A percentile compares a stretch with the other conserved stretches of the same genome.
Conservation (phyloP, 1,284 basidiomycete genomes). For the Apiotrichum sp. region DNA sequence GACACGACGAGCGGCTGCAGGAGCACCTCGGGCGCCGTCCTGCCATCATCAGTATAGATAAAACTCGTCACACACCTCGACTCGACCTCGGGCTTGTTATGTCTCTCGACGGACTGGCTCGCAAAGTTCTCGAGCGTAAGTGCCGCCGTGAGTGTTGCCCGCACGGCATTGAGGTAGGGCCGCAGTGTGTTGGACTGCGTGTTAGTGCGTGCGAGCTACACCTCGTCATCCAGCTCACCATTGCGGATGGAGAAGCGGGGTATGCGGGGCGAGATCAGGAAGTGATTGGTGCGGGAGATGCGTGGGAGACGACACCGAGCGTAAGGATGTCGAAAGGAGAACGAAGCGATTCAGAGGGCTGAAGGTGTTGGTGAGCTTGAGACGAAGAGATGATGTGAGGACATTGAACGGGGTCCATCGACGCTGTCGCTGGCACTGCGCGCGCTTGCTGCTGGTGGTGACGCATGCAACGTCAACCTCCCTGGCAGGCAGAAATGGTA, state of each 20-base stretch:
- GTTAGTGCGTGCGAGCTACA: not conserved
- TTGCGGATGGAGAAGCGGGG: not conserved
- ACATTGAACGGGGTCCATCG: too few relatives aligned
- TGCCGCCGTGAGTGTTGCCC: slow-evolving; percentile 93
- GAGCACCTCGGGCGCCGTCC: slow-evolving; percentile 86
- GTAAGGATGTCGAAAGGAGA: too few relatives aligned
- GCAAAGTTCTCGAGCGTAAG: slow-evolving; percentile 96
- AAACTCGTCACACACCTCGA: slow-evolving; percentile 55
- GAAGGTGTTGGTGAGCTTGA: too few relatives aligned
- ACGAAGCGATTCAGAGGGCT: too few relatives aligned
- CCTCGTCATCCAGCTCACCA: slow-evolving; percentile 1
- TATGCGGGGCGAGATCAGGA: too few relatives aligned
- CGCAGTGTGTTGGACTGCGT: slow-evolving; percentile 62
- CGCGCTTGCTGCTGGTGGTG: too few relatives aligned
- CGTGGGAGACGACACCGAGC: too few relatives aligned
- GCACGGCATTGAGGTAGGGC: slow-evolving; percentile 92
- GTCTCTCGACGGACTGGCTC: slow-evolving; percentile 92
- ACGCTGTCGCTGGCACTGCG: too few relatives aligned
- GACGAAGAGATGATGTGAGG: too few relatives aligned
- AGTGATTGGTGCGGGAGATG: not conserved
- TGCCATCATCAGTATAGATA: slow-evolving; percentile 35
- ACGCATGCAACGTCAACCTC: too few relatives aligned
- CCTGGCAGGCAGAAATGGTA: too few relatives aligned
- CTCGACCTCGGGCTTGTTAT: slow-evolving; percentile 95
- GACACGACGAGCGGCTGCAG: slow-evolving; percentile 89